phyloP scores from a whole-genome alignment of 305 asterid species.

The Caryopteris hybrid region DNA sequence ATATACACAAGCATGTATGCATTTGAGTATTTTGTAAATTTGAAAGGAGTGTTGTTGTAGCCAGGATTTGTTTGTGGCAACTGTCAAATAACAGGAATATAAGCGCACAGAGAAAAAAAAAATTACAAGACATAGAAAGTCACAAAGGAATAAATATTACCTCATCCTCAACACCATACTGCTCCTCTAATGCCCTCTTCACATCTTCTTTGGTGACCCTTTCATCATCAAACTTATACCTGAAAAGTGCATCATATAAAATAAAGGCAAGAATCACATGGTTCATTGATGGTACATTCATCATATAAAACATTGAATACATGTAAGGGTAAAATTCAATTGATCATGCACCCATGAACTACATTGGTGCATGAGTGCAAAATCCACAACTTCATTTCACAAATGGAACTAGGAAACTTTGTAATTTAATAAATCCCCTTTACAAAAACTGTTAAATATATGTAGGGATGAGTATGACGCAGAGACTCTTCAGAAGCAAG shows the following conservation, averaged over 20 bases:
- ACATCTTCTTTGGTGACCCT: constrained; percentile 93
- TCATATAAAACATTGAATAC: not conserved
- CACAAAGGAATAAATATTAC: constrained; percentile 29
- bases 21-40: constrained; percentile 92
- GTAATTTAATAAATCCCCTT: not conserved
- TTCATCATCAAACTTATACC: constrained; percentile 97
- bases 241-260: constrained; percentile 29
- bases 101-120: constrained; percentile 4
- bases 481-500: constrained; percentile 8
- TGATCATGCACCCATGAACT: not conserved
- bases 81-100: constrained; percentile 40
- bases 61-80: constrained; percentile 97
- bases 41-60: constrained; percentile 85
- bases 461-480: constrained; percentile 13
- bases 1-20: constrained; percentile 99
- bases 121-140: not conserved
- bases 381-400: not conserved
- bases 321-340: not conserved
- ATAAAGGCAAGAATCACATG: not conserved
- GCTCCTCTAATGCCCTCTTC: constrained; percentile 92
- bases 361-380: not conserved
- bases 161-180: constrained; percentile 99
- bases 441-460: not conserved
- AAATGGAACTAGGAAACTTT: not conserved
- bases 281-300: not conserved